phyloP scores from a whole-genome alignment of 257 asterid genomes.

The Solanum piurae region DNA sequence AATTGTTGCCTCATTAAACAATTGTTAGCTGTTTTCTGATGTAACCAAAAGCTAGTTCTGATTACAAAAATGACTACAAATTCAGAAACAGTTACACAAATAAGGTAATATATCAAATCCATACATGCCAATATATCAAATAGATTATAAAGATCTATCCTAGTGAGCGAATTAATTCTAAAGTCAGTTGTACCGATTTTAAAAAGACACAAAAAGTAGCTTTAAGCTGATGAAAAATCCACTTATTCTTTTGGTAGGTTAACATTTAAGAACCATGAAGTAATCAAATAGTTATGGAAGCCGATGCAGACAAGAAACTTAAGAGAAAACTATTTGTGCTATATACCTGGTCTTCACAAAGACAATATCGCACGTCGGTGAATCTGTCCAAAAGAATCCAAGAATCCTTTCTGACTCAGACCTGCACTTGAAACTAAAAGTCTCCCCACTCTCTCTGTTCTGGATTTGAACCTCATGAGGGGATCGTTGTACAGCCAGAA shows the following conservation, averaged over 20 bases:
- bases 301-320: not conserved
- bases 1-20: not conserved
- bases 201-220: not conserved
- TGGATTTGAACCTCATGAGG: constrained; percentile 64
- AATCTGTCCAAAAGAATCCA: constrained; percentile 95
- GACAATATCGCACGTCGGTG: constrained; percentile 65
- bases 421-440: constrained; percentile 55
- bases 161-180: not conserved
- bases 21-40: not conserved
- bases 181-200: not conserved
- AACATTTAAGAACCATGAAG: not conserved
- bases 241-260: not conserved
- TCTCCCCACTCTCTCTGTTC: constrained; percentile 62
- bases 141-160: not conserved
- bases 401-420: constrained; percentile 69
- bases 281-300: not conserved
- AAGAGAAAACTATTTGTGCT: not conserved
- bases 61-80: not conserved
- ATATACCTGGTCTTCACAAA: constrained; percentile 81
- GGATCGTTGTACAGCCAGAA: constrained; percentile 87
- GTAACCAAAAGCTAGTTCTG: not conserved
- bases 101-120: not conserved
- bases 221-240: not conserved
- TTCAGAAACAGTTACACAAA: not conserved
- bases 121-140: not conserved